phyloP scores from a whole-genome alignment of 768 basidiomycete genomes.

The Paxillus rubicundulus region DNA sequence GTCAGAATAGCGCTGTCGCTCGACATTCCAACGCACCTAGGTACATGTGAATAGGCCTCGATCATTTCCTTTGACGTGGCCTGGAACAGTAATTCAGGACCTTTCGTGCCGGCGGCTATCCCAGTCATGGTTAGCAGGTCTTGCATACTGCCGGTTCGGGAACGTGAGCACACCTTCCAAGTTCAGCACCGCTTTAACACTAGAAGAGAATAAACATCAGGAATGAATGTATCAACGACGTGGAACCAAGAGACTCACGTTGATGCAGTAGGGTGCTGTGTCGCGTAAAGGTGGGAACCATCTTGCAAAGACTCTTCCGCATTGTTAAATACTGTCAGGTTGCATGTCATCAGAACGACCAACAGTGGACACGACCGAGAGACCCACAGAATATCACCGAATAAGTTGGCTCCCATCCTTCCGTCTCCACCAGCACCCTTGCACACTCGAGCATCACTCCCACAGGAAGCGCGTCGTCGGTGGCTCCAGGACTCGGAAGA shows the following conservation, averaged over 20 bases:
- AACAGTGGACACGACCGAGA: not conserved
- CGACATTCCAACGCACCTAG: conserved; percentile 46
- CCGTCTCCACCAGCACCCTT: conserved; percentile 65
- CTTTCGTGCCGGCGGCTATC: conserved; percentile 79
- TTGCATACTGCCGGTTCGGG: not conserved
- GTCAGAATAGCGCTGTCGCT: not conserved
- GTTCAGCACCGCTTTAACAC: conserved; percentile 84
- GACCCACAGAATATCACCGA: conserved; percentile 79
- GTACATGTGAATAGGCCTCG: conserved; percentile 80
- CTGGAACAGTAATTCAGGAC: conserved; percentile 91
- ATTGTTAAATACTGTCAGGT: conserved; percentile 78
- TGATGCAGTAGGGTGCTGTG: conserved; percentile 72
- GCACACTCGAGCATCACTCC: conserved; percentile 92
- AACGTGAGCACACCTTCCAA: conserved; percentile 64
- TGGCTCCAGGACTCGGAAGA: conserved; percentile 83
- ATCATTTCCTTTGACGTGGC: conserved; percentile 96
- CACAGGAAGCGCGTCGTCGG: conserved; percentile 85
- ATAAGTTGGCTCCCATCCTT: conserved; percentile 69
- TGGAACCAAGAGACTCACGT: conserved; percentile 47
- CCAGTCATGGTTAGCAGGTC: conserved; percentile 4
- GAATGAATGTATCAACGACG: not conserved
- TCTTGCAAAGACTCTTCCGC: conserved; percentile 96
- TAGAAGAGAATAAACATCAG: conserved; percentile 26
- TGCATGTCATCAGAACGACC: not conserved
- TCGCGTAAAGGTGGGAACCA: conserved; percentile 89